Evolutionary conservation across 345 rosid genomes (phyloP).

Genomic region (Salix viminalis): DNA sequence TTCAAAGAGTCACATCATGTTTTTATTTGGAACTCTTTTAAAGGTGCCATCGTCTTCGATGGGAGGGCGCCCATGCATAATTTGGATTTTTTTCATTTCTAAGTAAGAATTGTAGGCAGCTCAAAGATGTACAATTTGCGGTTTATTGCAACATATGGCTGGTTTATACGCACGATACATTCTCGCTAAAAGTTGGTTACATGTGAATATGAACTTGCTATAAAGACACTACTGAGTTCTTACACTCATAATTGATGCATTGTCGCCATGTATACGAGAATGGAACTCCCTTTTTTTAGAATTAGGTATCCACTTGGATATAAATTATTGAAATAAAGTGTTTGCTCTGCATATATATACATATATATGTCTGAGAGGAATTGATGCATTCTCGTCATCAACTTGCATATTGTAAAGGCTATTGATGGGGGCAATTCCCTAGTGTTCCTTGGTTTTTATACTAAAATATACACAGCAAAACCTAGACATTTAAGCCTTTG

Average conservation of each 20-base stretch:
- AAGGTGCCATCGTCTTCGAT: not conserved
- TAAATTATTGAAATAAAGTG: not conserved
- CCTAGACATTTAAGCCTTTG: not conserved
- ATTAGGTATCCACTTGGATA: not conserved
- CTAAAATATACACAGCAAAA: not conserved
- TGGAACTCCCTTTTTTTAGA: not conserved
- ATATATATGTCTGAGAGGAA: not conserved
- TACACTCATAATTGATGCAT: not conserved
- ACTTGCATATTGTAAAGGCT: not conserved
- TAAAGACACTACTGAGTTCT: not conserved
- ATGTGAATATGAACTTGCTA: not conserved
- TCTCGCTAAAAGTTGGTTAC: not conserved
- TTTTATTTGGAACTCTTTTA: not conserved
- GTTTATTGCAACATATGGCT: not conserved
- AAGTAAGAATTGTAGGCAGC: not conserved
- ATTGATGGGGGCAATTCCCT: constrained; percentile 1
- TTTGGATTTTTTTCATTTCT: not conserved
- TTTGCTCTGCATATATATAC: not conserved
- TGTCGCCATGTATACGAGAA: not conserved
- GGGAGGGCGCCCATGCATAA: not conserved
- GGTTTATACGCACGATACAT: not conserved
- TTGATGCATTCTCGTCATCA: not conserved
- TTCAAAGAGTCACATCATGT: not conserved
- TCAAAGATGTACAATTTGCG: not conserved
- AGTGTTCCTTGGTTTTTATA: constrained; percentile 2